A percentile compares a stretch with the other conserved stretches of the same genome.
Conservation (phyloP, 768 basidiomycete genomes). For the Boletales sp. region DNA sequence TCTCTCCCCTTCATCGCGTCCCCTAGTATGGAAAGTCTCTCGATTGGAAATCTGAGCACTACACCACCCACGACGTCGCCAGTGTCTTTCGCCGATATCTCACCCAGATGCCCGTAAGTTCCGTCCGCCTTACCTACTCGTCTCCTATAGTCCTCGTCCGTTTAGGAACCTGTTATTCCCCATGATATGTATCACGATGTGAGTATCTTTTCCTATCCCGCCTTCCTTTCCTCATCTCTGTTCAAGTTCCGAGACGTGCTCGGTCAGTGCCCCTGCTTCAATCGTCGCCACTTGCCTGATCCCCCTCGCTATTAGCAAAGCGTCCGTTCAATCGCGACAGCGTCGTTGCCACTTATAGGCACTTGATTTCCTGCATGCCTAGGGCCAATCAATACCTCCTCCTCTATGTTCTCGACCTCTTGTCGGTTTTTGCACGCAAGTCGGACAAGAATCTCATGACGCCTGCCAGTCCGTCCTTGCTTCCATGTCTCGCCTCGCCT, state of each 20-base stretch:
- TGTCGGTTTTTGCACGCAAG: slow-evolving; percentile 92
- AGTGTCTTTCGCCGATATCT: slow-evolving; percentile 95
- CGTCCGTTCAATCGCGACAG: slow-evolving; percentile 66
- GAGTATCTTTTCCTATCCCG: slow-evolving; percentile 32
- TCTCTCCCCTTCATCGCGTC: slow-evolving; percentile 5
- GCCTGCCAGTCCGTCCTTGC: slow-evolving; percentile 67
- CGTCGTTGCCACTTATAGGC: slow-evolving; percentile 76
- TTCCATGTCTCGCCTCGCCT: background rate
- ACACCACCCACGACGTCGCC: slow-evolving; percentile 95
- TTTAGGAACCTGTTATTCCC: slow-evolving; percentile 92
- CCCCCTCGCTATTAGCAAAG: slow-evolving; percentile 44
- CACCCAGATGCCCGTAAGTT: slow-evolving; percentile 91
- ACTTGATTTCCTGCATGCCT: slow-evolving; percentile 80
- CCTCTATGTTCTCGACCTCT: slow-evolving; percentile 91
- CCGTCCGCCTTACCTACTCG: background rate
- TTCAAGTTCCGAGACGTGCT: slow-evolving; percentile 74
- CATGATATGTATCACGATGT: slow-evolving; percentile 85
- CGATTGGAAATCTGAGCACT: slow-evolving; percentile 83
- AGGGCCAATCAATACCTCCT: slow-evolving; percentile 93
- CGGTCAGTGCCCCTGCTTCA: slow-evolving; percentile 40
- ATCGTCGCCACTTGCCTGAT: slow-evolving; percentile 10
- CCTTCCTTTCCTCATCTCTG: slow-evolving; percentile 7
- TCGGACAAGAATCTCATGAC: slow-evolving; percentile 95
- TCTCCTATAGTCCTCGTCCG: slow-evolving; percentile 8
- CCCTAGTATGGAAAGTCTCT: slow-evolving; percentile 87